Evolutionary conservation across 139 green algal species (phyloP).

Genomic region (Gonium pectorale): DNA sequence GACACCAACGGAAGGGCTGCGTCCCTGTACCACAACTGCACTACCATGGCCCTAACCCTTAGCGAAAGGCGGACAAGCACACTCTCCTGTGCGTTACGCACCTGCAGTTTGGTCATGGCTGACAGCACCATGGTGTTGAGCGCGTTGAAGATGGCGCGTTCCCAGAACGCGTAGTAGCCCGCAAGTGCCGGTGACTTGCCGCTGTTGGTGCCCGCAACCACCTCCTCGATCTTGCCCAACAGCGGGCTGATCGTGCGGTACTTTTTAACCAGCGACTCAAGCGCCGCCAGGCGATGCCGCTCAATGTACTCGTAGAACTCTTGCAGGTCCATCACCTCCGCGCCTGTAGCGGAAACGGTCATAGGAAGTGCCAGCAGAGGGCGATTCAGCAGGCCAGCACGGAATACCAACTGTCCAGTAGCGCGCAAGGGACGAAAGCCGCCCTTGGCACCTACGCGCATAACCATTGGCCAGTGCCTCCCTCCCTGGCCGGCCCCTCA

Average conservation of each 20-base stretch:
- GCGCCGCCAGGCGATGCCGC: slow-evolving; percentile 68
- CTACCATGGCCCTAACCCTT: too few relatives aligned
- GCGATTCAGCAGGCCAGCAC: too few relatives aligned
- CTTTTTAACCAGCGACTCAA: slow-evolving; percentile 84
- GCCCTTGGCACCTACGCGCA: too few relatives aligned
- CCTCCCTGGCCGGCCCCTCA: neutral
- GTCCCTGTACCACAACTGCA: too few relatives aligned
- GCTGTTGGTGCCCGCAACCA: slow-evolving; percentile 88
- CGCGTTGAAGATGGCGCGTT: slow-evolving; percentile 86
- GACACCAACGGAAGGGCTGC: too few relatives aligned
- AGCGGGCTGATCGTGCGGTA: slow-evolving; percentile 86
- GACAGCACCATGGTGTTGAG: slow-evolving; percentile 84
- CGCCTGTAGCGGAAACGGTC: slow-evolving; percentile 18
- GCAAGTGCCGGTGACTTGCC: slow-evolving; percentile 80
- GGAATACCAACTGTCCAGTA: too few relatives aligned
- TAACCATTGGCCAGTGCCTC: neutral
- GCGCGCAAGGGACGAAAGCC: too few relatives aligned
- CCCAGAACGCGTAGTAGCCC: slow-evolving; percentile 91
- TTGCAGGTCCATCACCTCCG: slow-evolving; percentile 75
- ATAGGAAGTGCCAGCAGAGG: neutral
- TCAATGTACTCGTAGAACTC: slow-evolving; percentile 88
- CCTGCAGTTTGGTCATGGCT: slow-evolving; percentile 74
- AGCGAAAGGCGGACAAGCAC: too few relatives aligned
- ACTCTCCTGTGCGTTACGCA: too few relatives aligned
- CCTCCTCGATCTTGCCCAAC: slow-evolving; percentile 84